These are phyloP conservation scores for Hibiscus tridactylites DNA, from an alignment of 345 rosid genomes.

Conservation along the genomic window DNA sequence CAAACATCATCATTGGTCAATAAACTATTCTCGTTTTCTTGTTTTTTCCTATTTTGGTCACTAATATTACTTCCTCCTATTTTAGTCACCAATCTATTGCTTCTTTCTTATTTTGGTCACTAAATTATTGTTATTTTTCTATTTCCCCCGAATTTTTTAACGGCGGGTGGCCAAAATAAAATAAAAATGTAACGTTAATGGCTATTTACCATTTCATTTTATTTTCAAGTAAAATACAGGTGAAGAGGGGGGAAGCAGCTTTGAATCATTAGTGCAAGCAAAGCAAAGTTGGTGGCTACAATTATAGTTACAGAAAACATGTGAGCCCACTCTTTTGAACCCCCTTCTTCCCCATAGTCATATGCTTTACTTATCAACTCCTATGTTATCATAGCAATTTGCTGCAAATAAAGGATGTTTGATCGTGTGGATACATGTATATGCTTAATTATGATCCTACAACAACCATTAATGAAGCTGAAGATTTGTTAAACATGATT, in stretches of 20 bases:
- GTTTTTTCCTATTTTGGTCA: too few species aligned
- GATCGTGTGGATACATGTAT: neutral
- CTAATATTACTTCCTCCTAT: too few species aligned
- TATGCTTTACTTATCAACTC: neutral
- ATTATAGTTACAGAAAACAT: slow-evolving; percentile 8
- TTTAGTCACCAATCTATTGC: too few species aligned
- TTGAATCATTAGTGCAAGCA: slow-evolving; percentile 14
- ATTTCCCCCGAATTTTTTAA: too few species aligned
- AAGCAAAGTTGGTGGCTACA: slow-evolving; percentile 8
- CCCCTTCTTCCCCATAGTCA: neutral
- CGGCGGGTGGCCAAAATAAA: too few species aligned
- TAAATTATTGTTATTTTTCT: too few species aligned
- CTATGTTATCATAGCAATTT: neutral
- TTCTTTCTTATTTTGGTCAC: too few species aligned
- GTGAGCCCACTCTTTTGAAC: neutral
- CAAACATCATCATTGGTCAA: too few species aligned
- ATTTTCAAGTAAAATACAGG: neutral
- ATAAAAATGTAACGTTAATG: too few species aligned
- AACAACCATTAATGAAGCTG: neutral
- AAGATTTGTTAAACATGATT: neutral
- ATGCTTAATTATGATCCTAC: neutral
- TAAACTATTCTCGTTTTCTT: too few species aligned
- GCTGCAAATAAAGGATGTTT: neutral
- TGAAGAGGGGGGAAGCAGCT: neutral
- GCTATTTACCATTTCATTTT: neutral